A percentile compares a stretch with the other conserved stretches of the same genome.
Evolutionary conservation across 306 rosid genomes (phyloP).

Genomic region (Dryas alaskensis): DNA sequence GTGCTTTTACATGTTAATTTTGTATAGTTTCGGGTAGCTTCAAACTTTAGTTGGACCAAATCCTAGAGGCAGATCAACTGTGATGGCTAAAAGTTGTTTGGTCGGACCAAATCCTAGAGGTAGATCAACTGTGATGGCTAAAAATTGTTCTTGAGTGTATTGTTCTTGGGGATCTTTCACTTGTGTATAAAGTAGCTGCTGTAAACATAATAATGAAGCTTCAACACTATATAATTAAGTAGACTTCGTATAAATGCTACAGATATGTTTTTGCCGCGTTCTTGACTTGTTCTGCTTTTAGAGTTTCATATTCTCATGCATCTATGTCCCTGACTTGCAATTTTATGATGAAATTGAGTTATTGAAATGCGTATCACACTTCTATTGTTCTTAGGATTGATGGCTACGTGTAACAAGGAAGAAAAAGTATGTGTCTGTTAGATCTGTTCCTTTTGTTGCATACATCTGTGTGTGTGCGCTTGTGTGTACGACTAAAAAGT

Average conservation of each 20-base stretch:
- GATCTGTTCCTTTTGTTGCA: not conserved
- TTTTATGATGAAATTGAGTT: not conserved
- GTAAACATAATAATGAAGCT: conserved; percentile 20
- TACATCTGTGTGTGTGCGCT: not conserved
- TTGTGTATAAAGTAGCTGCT: conserved; percentile 18
- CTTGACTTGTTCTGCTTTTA: not conserved
- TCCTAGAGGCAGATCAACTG: too few relatives aligned
- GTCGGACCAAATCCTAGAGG: conserved; percentile 18
- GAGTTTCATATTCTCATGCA: not conserved
- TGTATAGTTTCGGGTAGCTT: conserved; percentile 40
- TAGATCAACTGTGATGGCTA: conserved; percentile 13
- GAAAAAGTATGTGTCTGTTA: not conserved
- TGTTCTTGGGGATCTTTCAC: conserved; percentile 5
- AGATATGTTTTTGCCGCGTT: conserved; percentile 7
- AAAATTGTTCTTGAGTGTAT: conserved; percentile 12
- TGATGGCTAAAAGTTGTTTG: not conserved
- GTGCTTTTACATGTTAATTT: conserved; percentile 41
- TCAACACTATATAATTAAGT: conserved; percentile 14
- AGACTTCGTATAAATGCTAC: conserved; percentile 10
- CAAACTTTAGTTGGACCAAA: not conserved
- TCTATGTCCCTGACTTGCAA: not conserved
- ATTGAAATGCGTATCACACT: not conserved
- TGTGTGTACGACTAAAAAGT: not conserved
- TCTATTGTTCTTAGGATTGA: not conserved
- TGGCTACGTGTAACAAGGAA: not conserved